phyloP scores from a whole-genome alignment of 2,329 filamentous ascomycete species.

The Seiridium unicorne region DNA sequence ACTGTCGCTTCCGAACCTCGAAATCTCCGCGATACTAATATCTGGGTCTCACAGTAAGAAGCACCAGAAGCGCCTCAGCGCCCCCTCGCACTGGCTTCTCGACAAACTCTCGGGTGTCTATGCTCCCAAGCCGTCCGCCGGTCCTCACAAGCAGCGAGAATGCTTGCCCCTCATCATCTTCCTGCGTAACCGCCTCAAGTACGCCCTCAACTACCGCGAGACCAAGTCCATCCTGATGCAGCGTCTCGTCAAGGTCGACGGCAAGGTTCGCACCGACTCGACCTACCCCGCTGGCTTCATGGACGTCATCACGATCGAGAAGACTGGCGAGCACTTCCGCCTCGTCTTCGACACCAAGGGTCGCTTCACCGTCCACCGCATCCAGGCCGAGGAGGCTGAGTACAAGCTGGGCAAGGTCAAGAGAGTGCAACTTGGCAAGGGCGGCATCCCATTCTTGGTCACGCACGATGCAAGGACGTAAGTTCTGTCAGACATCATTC shows the following conservation, averaged over 20 bases:
- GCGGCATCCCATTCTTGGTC: slow-evolving; percentile 99
- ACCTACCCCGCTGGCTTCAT: slow-evolving; percentile 99
- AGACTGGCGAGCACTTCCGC: slow-evolving; percentile 99
- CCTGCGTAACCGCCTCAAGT: slow-evolving; percentile 96
- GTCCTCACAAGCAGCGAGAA: slow-evolving; percentile 99
- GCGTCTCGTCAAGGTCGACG: slow-evolving; percentile 99
- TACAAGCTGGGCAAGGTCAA: slow-evolving; percentile 99
- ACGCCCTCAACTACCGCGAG: slow-evolving; percentile 98
- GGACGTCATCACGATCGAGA: slow-evolving; percentile 99
- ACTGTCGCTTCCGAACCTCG: slow-evolving; percentile 12
- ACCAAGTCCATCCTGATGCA: slow-evolving; percentile 98
- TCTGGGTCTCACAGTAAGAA: slow-evolving; percentile 68
- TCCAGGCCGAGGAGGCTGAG: slow-evolving; percentile 96
- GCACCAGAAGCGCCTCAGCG: slow-evolving; percentile 99
- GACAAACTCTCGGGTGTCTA: slow-evolving; percentile 98
- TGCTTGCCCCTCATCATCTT: slow-evolving; percentile 99
- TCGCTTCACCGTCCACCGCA: slow-evolving; percentile 99
- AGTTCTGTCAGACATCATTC: slow-evolving; percentile 98
- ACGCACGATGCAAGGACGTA: slow-evolving; percentile 99
- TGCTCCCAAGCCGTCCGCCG: slow-evolving; percentile 68
- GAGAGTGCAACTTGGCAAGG: slow-evolving; percentile 98
- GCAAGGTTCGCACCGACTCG: slow-evolving; percentile 97
- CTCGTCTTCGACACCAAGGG: slow-evolving; percentile 99
- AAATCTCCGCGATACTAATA: slow-evolving; percentile 26
- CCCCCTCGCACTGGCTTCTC: slow-evolving; percentile 98